A percentile compares a stretch with the other conserved stretches of the same genome.
Evolutionary conservation across 495 filamentous ascomycete genomes (phyloP).

Genomic region (Penicillium soppii): DNA sequence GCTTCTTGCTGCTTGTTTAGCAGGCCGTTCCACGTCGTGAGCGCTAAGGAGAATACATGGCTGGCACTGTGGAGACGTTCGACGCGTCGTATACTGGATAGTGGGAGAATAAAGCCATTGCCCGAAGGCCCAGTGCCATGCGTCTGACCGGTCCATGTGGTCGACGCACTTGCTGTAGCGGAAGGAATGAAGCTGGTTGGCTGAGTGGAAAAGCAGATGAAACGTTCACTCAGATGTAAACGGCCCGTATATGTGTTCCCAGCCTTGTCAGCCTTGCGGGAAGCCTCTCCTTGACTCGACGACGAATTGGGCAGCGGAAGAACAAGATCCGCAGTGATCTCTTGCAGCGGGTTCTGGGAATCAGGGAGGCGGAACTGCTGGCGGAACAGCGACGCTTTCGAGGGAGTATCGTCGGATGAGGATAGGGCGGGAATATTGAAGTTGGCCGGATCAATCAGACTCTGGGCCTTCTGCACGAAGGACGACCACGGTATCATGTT

Average conservation of each 20-base stretch:
- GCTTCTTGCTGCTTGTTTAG: conserved; percentile 52
- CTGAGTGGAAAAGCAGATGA: conserved; percentile 93
- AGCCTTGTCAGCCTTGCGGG: conserved; percentile 54
- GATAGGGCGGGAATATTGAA: conserved; percentile 60
- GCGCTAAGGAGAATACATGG: conserved; percentile 86
- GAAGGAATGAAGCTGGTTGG: conserved; percentile 81
- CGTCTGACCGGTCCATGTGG: conserved; percentile 80
- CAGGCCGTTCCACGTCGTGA: conserved; percentile 93
- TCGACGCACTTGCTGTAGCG: conserved; percentile 71
- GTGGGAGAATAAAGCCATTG: conserved; percentile 93
- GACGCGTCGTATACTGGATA: conserved; percentile 86
- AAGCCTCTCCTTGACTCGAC: conserved; percentile 57
- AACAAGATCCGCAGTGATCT: conserved; percentile 93
- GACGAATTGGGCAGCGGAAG: conserved; percentile 61
- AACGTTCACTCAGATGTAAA: conserved; percentile 90
- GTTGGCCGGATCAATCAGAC: conserved; percentile 83
- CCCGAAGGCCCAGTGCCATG: conserved; percentile 90
- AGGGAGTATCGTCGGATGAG: conserved; percentile 71
- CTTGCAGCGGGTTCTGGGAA: conserved; percentile 85
- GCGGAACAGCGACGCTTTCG: conserved; percentile 91
- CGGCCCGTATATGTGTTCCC: conserved; percentile 91
- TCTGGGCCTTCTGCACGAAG: conserved; percentile 92
- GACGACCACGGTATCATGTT: conserved; percentile 77
- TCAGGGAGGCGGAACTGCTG: conserved; percentile 94
- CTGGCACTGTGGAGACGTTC: conserved; percentile 89